Evolutionary conservation across 192 early-diverging fungal genomes (phyloP), one percentile per base, ranked within the genome.

Genomic region (Podila clonocystis): DNA sequence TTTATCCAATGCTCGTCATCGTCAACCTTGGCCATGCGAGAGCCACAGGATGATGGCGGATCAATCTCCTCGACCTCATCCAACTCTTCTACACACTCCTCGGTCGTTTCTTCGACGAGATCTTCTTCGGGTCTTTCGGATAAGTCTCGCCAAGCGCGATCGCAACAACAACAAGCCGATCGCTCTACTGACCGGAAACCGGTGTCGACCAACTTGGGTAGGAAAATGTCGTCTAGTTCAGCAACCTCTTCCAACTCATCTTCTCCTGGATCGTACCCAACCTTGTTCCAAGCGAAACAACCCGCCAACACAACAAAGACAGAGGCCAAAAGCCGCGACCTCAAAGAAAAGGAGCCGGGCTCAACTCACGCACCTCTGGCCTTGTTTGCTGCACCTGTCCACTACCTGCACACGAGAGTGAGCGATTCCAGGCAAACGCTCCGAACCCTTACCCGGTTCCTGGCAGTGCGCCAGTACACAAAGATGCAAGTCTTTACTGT

Each of bases 401-500:
- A 55, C 9, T 76, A 76, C 26, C 7, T 76, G 68, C 33, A 65
- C 12, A 63, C 67, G 9, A 82, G 61, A n/a, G 26, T 64, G 12
- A 71, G 73, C 65, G 63, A 72, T 49, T 60, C 74, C 22, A 71
- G 60, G 26, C 72, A 83, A 24, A 72, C 69, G 5, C 22, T 75
- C n/a, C 59, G 62, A 29, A 82, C 68, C 2, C 48, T 82, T 0
- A 63, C 73, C 15, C 66, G 65, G 26, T 76, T 75, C 63, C 48
- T 75, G 63, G 73, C 74, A 2, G 58, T 77, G 36, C 74, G 78
- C 20, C 72, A 85, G 31, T 79, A 80, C 48, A 82, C 83, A 48
- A 85, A 76, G 48, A 85, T 82, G 71, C 84, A 85, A 61, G 68
- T 85, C 61, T 67, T 85, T 41, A 74, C 82, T 0, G 84, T 82